Base-by-base conservation (phyloP, 1,284 basidiomycete genomes). In the Hypsizygus ulmarius region DNA sequence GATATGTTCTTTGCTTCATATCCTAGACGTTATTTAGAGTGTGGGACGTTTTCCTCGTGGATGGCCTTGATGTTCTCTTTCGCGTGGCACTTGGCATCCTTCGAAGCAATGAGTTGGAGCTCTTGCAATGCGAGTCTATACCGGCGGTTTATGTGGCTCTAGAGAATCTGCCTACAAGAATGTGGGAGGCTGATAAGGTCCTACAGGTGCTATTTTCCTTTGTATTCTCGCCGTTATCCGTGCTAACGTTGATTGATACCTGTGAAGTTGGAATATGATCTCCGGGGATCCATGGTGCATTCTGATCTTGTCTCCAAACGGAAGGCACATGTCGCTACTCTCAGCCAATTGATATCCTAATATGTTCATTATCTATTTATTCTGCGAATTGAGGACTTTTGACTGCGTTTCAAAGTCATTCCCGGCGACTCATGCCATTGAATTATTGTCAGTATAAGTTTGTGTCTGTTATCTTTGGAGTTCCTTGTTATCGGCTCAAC, bases 41-140 rank as follows among this genome's bases (percentile, higher is more conserved):
- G 2, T 94, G 92, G 94, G 96, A 99, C 60, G 77, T 97, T n/a
- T 90, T 98, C 66, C 83, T 98, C 51, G 85, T 97, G 3, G 93
- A 97, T 59, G 96, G 96, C 0, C 77, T 93, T 39, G 91, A 94
- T 58, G 89, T 94, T 4, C 75, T 94, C n/a, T 96, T 96, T 72
- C 85, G 95, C 25, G 72, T 97, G 34, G 92, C 94, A 0, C 75
- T 98, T 37, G 87, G 84, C 7, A 92, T 98, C 36, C 75, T 99
- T 49, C 86, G 87, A 52, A 79, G 78, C 49, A 90, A 92, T 66
- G 90, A 96, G 63, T 70, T 74, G 21, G 93, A 97, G 52, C 78
- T 99, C 2, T 68, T 95, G 27, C 78, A 77, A 0, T 92, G 91
- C 59, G 82, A 87, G 49, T 90, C 89, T 2, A 87, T 93, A 21